These are phyloP conservation scores for Pythium periplocum DNA, from an alignment of 352 stramenopile genomes.

Conservation along the genomic window DNA sequence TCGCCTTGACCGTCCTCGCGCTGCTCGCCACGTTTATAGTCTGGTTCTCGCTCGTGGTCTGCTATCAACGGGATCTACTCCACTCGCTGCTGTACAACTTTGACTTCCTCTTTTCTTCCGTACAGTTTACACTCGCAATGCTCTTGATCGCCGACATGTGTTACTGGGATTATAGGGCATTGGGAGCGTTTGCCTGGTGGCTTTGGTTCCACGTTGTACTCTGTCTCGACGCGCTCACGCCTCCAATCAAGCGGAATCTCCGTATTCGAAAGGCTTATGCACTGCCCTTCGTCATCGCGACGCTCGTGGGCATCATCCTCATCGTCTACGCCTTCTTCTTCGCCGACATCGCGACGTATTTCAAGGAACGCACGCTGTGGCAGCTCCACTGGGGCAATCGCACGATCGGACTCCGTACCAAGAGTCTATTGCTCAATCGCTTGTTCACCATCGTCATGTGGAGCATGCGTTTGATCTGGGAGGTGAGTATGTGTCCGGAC, in stretches of 20 bases:
- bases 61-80: slow-evolving; percentile 23
- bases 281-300: slow-evolving; percentile 14
- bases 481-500: slow-evolving; percentile 22
- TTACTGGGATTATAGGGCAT: slow-evolving; percentile 21
- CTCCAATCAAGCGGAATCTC: slow-evolving; percentile 13
- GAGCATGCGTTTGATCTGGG: slow-evolving; percentile 31
- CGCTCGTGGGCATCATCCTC: slow-evolving; percentile 13
- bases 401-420: slow-evolving; percentile 23
- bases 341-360: slow-evolving; percentile 12
- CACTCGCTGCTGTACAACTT: slow-evolving; percentile 26
- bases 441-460: slow-evolving; percentile 41
- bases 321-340: slow-evolving; percentile 31
- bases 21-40: background rate
- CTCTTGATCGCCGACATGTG: slow-evolving; percentile 21
- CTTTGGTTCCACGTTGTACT: slow-evolving; percentile 29
- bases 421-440: slow-evolving; percentile 35
- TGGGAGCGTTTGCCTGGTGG: slow-evolving; percentile 19
- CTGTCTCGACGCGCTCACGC: slow-evolving; percentile 25
- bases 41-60: slow-evolving; percentile 1
- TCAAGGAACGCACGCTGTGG: slow-evolving; percentile 25
- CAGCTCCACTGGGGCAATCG: slow-evolving; percentile 15
- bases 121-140: slow-evolving; percentile 26
- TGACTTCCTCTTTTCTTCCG: slow-evolving; percentile 27
- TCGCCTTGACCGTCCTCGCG: background rate
- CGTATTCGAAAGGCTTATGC: slow-evolving; percentile 19